Percentiles rank a stretch among this genome's conserved stretches.
These are phyloP conservation scores for Aspergillus nanangensis DNA, from an alignment of 495 filamentous ascomycete genomes.

Conservation along the genomic window DNA sequence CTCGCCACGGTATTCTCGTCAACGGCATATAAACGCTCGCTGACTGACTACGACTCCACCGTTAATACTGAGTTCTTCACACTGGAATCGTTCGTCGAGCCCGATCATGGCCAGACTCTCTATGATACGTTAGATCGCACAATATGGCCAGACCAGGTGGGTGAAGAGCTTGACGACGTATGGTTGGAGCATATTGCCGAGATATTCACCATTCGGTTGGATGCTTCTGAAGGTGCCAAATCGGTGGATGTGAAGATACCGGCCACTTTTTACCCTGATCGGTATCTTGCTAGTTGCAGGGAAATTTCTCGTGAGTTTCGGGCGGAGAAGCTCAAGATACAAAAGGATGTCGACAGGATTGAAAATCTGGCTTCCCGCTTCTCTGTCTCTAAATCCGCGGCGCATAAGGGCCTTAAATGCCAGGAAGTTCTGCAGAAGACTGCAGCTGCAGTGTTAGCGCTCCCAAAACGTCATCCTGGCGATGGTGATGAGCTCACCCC, in stretches of 20 bases:
- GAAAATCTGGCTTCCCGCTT: slow-evolving; percentile 32
- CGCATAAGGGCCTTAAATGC: slow-evolving; percentile 22
- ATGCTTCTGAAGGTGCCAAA: slow-evolving; percentile 39
- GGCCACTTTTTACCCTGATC: slow-evolving; percentile 68
- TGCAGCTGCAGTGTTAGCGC: slow-evolving; percentile 22
- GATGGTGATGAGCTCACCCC: slow-evolving; percentile 13
- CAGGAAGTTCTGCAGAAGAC: slow-evolving; percentile 34
- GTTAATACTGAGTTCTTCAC: slow-evolving; percentile 36
- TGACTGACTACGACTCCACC: slow-evolving; percentile 26
- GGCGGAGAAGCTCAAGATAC: slow-evolving; percentile 29
- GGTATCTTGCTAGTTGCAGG: slow-evolving; percentile 62
- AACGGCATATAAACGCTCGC: slow-evolving; percentile 32
- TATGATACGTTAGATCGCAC: slow-evolving; percentile 70
- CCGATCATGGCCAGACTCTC: slow-evolving; percentile 48
- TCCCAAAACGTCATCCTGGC: slow-evolving; percentile 19
- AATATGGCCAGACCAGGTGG: slow-evolving; percentile 55
- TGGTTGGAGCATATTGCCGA: slow-evolving; percentile 57
- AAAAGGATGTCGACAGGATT: slow-evolving; percentile 36
- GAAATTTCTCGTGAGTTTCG: slow-evolving; percentile 50
- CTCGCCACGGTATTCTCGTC: slow-evolving; percentile 36
- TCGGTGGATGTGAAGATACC: slow-evolving; percentile 63
- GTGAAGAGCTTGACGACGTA: slow-evolving; percentile 47
- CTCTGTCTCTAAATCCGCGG: slow-evolving; percentile 16
- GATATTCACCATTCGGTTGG: slow-evolving; percentile 61
- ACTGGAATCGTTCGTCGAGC: slow-evolving; percentile 36